Conservation (phyloP, 805 yeast genomes). For the Candida ulmi region DNA sequence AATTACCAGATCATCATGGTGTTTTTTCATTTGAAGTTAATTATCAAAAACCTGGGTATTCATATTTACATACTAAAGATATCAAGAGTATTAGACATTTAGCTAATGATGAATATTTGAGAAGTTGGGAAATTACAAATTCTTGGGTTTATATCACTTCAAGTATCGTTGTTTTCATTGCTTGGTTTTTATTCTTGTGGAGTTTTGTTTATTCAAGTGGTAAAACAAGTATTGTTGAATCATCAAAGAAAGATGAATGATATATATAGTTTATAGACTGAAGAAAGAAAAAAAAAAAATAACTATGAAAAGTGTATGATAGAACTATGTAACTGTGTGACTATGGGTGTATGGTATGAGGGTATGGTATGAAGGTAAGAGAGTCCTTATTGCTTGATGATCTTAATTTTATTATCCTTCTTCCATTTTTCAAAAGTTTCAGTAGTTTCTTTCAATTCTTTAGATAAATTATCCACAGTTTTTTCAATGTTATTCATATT, state of each 20-base stretch:
- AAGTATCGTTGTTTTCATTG: constrained; percentile 59
- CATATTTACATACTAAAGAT: constrained; percentile 57
- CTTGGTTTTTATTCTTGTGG: constrained; percentile 75
- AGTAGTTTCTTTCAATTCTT: constrained; percentile 28
- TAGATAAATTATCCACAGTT: constrained; percentile 28
- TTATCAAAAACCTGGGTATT: constrained; percentile 71
- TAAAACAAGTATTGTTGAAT: constrained; percentile 5
- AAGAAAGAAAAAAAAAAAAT: too few species aligned
- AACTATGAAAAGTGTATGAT: too few species aligned
- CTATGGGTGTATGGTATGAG: too few species aligned
- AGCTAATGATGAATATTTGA: constrained; percentile 90
- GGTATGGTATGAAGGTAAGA: too few species aligned
- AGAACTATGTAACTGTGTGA: constrained; percentile 18
- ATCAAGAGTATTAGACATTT: constrained; percentile 86
- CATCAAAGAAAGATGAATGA: constrained; percentile 18
- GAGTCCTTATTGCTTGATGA: constrained; percentile 11
- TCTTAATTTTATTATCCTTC: constrained; percentile 15
- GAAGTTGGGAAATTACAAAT: constrained; percentile 90
- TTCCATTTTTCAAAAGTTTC: constrained; percentile 41
- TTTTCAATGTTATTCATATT: constrained; percentile 44
- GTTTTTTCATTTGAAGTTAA: constrained; percentile 82
- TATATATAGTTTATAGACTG: too few species aligned
- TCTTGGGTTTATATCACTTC: constrained; percentile 87
- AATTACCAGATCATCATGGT: constrained; percentile 94
- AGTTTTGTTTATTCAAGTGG: constrained; percentile 38